Evolutionary conservation across 208 protist species (phyloP), one percentile per base, ranked within the genome.

Genomic region (Leishmania lainsoni): DNA sequence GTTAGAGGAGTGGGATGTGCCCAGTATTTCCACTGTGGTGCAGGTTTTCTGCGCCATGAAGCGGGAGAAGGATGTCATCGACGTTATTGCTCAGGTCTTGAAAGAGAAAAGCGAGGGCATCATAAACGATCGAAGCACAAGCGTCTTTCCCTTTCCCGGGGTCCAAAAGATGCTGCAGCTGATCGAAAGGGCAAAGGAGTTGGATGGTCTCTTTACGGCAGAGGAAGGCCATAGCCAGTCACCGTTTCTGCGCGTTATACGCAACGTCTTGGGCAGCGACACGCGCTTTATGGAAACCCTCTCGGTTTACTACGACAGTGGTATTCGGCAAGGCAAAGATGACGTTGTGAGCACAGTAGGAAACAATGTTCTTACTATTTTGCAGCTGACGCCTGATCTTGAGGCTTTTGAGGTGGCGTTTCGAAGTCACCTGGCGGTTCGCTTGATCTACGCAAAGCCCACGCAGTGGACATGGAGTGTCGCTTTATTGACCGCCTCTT

Each of bases 321-420:
- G 86, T 35, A 85, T 95, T 58, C 88, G 85, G 26, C 75, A 82
- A 48, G 68, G 73, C 39, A 81, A 68, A 16, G 68, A 63, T 32
- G 84, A 87, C 14, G 65, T 54, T 51, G 68, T 88, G 42, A 74
- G 80, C 20, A 16, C 65, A 4, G 52, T 93, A 58, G 77, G 81
- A 29, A 51, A 86, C 66, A 71, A 90, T 59, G 87, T 88, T 1
- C 76, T 93, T 35, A 81, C 61, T 56, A 75, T 97, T 70, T 89
- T 93, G 83, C 82, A 86, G 49, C 83, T 93, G 54, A 76, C 94
- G 52, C 79, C 74, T 32, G 88, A 94, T 78, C 90, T 91, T 51
- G 90, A 96, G 81, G 78, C 79, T 9, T 96, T 96, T 80, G 92
- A 97, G 48, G 78, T 86, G 17, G 76, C 82, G 8, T 92, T 94